Conservation (phyloP, 352 stramenopile genomes). For the Thraustotheca clavata region DNA sequence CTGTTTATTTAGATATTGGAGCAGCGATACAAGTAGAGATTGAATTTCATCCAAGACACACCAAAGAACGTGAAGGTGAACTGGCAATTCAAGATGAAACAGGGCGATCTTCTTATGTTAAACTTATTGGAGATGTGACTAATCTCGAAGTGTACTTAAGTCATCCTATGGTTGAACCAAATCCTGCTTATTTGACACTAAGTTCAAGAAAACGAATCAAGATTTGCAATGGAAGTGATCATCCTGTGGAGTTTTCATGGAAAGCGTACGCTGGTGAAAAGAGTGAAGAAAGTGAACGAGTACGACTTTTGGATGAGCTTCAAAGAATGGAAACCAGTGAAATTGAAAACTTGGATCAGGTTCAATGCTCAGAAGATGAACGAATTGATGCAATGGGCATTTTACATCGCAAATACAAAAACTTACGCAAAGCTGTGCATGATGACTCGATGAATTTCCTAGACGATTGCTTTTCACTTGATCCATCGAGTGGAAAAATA, state of each 20-base stretch:
- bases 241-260: slow-evolving; percentile 88
- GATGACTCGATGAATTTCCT: slow-evolving; percentile 92
- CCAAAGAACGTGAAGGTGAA: slow-evolving; percentile 45
- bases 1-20: slow-evolving; percentile 52
- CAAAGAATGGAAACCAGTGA: slow-evolving; percentile 66
- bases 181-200: slow-evolving; percentile 88
- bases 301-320: slow-evolving; percentile 76
- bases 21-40: slow-evolving; percentile 77
- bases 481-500: slow-evolving; percentile 82
- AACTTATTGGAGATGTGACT: slow-evolving; percentile 54
- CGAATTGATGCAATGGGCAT: slow-evolving; percentile 35
- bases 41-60: slow-evolving; percentile 27
- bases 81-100: slow-evolving; percentile 77
- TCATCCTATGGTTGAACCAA: slow-evolving; percentile 70
- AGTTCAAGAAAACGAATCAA: slow-evolving; percentile 84
- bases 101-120: slow-evolving; percentile 62
- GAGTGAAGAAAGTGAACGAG: slow-evolving; percentile 77
- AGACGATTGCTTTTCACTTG: slow-evolving; percentile 88
- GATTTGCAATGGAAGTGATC: slow-evolving; percentile 90
- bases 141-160: slow-evolving; percentile 90
- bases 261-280: slow-evolving; percentile 72
- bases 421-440: slow-evolving; percentile 79
- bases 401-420: slow-evolving; percentile 89
- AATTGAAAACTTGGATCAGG: slow-evolving; percentile 51
- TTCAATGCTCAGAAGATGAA: slow-evolving; percentile 24